Percentiles rank a stretch among this genome's conserved stretches.
Evolutionary conservation across 768 basidiomycete genomes (phyloP).

Genomic region (Phaffia tasmanica): DNA sequence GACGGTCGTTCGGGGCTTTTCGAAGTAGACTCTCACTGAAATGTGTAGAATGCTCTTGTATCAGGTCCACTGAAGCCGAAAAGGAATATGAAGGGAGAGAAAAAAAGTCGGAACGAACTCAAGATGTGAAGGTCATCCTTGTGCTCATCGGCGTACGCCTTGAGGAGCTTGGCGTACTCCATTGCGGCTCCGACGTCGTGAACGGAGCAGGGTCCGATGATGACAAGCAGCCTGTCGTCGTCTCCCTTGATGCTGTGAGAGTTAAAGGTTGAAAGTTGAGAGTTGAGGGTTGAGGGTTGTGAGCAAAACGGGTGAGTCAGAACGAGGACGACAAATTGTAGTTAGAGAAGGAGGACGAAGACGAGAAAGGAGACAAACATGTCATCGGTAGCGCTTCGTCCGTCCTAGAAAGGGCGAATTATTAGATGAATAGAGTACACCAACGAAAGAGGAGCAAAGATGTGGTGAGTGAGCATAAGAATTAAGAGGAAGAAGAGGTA

Average conservation of each 20-base stretch:
- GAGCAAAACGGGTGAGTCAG: too few species aligned
- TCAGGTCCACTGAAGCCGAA: neutral
- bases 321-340: too few species aligned
- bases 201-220: conserved; percentile 92
- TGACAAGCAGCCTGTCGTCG: conserved; percentile 85
- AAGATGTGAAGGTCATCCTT: conserved; percentile 82
- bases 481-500: too few species aligned
- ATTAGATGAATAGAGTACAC: too few species aligned
- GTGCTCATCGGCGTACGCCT: conserved; percentile 64
- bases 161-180: conserved; percentile 72
- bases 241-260: conserved; percentile 56
- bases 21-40: conserved; percentile 65
- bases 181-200: conserved; percentile 76
- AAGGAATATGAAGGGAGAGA: too few species aligned
- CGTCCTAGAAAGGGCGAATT: conserved; percentile 3
- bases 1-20: conserved; percentile 82
- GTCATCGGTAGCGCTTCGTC: conserved; percentile 18
- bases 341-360: conserved; percentile 25
- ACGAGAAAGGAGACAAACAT: conserved; percentile 42
- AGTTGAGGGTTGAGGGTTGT: too few species aligned
- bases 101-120: conserved; percentile 50
- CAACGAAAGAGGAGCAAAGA: too few species aligned
- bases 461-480: too few species aligned
- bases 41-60: neutral
- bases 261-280: too few species aligned